Evolutionary conservation across 2,329 filamentous ascomycete genomes (phyloP).

Genomic region (Exophiala sp.): DNA sequence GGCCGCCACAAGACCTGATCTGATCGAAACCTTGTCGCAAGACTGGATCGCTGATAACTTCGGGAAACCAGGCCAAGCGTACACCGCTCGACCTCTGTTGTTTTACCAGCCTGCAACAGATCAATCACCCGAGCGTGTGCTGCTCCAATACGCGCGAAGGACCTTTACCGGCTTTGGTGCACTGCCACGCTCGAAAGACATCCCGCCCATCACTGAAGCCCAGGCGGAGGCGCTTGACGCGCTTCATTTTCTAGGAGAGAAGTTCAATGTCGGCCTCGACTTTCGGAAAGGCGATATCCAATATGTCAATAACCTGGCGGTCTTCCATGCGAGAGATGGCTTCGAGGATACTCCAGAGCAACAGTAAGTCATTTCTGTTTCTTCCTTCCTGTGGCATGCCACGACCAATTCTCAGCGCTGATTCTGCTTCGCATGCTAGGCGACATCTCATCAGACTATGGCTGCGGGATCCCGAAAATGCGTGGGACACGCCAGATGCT

Average conservation of each 20-base stretch:
- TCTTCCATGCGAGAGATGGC: conserved; percentile 47
- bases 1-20: conserved; percentile 47
- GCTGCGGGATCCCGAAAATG: conserved; percentile 44
- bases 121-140: conserved; percentile 47
- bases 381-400: background rate
- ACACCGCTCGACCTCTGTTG: conserved; percentile 39
- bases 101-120: conserved; percentile 49
- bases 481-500: conserved; percentile 40
- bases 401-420: no score
- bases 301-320: conserved; percentile 48
- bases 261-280: conserved; percentile 39
- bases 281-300: conserved; percentile 48
- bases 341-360: conserved; percentile 39
- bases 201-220: conserved; percentile 48
- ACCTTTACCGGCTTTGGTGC: conserved; percentile 50
- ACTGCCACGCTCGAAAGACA: conserved; percentile 38
- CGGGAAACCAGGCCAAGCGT: conserved; percentile 44
- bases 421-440: conserved; percentile 23
- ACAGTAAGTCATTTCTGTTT: conserved; percentile 32
- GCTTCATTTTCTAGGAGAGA: conserved; percentile 46
- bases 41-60: conserved; percentile 49
- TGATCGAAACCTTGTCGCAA: conserved; percentile 47
- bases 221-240: conserved; percentile 50
- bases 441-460: conserved; percentile 46
- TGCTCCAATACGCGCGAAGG: conserved; percentile 57